Evolutionary conservation across 73 alveolate genomes (phyloP), one percentile per base, ranked within the genome.

Genomic region (Tetrahymena malaccensis): DNA sequence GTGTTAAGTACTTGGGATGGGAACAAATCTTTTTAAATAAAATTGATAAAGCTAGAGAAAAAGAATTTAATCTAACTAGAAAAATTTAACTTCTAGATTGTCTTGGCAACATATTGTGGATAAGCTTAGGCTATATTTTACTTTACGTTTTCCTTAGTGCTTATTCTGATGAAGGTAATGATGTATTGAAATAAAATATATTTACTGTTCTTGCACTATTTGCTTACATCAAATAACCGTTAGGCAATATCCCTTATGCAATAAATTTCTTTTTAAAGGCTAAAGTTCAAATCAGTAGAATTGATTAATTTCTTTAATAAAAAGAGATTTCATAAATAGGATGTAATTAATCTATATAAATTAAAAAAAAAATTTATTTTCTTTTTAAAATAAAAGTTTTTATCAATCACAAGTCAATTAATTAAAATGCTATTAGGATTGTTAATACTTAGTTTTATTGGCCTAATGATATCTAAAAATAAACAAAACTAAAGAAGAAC

Each of bases 31-130:
- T 95, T 95, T 44, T 85, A 55, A 43, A 93, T n/a, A 95, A 95
- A 93, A 95, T 95, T 19, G 70, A 85, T 70, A 38, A 93, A 34
- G 84, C 55, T 50, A 85, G 97, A 35, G 84, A 95, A 7, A 50
- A 58, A 57, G 97, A 95, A 17, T 95, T 95, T 93, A 25, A 37
- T 22, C 43, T 85, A 37, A 43, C 94, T 9, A 19, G 40, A 27
- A 19, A 85, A 22, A 31, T 89, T 25, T 85, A 44, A 22, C 55
- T 44, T 27, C 56, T 95, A 22, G 95, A 95, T 95, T 94, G 93
- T 55, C 57, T 95, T n/a, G 93, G 95, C 9, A 85, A 93, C 22
- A 89, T 95, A 34, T 95, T 95, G 34, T 95, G 97, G 97, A 95
- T 85, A 85, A 85, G 94, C 55, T 93, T 95, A 34, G 94, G 95